A percentile compares a stretch with the other conserved stretches of the same genome.
These are phyloP conservation scores for Skeletonema grethae DNA, from an alignment of 108 stramenopile genomes.

Conservation along the genomic window DNA sequence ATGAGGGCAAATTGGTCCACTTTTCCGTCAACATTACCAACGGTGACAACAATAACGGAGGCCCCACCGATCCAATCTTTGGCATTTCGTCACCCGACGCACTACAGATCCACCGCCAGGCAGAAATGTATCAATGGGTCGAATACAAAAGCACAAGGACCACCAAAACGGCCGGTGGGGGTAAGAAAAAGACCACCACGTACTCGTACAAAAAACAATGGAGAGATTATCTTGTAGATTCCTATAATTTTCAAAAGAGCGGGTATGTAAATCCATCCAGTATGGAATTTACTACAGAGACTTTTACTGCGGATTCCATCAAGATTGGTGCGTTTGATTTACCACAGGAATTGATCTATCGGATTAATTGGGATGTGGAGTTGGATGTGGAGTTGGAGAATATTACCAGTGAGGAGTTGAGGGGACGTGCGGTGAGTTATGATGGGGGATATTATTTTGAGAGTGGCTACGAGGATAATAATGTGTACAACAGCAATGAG, in stretches of 20 bases:
- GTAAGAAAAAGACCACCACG: not conserved
- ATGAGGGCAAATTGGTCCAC: conserved; percentile 36
- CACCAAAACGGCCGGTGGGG: not conserved
- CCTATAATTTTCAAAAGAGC: conserved; percentile 2
- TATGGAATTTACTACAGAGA: not conserved
- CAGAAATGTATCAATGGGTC: not conserved
- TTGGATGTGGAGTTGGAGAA: not conserved
- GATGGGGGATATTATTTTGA: not conserved
- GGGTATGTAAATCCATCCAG: conserved; percentile 9
- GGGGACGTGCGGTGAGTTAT: not conserved
- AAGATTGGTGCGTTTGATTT: conserved; percentile 10
- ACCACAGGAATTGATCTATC: not conserved
- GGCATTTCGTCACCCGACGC: not conserved
- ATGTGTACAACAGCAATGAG: too few relatives aligned
- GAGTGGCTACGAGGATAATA: too few relatives aligned
- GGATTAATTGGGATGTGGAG: not conserved
- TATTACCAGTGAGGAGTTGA: not conserved
- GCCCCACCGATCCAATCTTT: not conserved
- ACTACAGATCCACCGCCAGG: not conserved
- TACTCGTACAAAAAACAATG: conserved; percentile 23
- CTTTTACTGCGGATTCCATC: not conserved
- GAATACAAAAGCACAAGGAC: not conserved
- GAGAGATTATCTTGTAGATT: conserved; percentile 7
- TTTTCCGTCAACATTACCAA: not conserved
- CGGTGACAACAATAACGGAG: conserved; percentile 31